Evolutionary conservation across 345 rosid genomes (phyloP).

Genomic region (Microthlaspi erraticum): DNA sequence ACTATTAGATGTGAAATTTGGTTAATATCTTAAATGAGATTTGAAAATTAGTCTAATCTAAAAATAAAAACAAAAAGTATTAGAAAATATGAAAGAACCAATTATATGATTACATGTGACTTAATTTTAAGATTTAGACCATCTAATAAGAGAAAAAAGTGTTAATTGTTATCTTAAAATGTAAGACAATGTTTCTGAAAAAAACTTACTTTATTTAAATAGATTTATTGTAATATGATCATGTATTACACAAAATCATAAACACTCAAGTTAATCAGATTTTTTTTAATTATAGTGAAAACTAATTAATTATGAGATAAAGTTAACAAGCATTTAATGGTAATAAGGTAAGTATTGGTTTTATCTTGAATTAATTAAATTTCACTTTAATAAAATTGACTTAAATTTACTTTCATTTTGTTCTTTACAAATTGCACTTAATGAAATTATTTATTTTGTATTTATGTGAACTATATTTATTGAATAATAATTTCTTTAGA

Average conservation of each 20-base stretch:
- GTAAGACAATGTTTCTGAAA: not conserved
- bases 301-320: not conserved
- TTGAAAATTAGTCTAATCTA: not conserved
- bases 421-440: not conserved
- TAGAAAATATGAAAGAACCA: not conserved
- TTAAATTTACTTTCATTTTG: not conserved
- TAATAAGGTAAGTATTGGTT: not conserved
- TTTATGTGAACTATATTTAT: not conserved
- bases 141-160: not conserved
- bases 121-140: not conserved
- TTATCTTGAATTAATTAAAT: not conserved
- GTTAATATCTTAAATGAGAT: not conserved
- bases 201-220: not conserved
- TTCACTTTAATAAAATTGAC: constrained; percentile 9
- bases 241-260: not conserved
- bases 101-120: constrained; percentile 11
- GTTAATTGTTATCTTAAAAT: not conserved
- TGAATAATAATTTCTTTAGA: not conserved
- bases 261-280: not conserved
- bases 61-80: not conserved
- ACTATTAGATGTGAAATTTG: not conserved
- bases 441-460: constrained; percentile 8
- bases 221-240: not conserved
- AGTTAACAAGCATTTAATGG: constrained; percentile 9
- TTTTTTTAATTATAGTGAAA: constrained; percentile 13